These are phyloP conservation scores for Ilex paraguariensis DNA, from an alignment of 305 asterid species.

Conservation along the genomic window DNA sequence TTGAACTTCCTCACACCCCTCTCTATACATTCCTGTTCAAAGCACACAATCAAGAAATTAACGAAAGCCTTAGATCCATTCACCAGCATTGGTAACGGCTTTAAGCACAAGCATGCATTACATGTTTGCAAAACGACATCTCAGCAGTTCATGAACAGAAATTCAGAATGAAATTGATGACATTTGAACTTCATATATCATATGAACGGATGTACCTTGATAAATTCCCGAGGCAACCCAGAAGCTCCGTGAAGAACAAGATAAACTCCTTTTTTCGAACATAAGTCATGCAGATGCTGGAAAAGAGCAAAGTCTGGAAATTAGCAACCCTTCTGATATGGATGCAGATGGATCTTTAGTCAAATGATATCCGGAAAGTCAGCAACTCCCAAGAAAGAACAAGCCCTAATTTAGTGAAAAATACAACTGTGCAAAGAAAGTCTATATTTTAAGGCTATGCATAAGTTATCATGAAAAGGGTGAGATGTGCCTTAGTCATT, in stretches of 20 bases:
- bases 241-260: constrained; percentile 98
- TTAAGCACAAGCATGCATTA: no score
- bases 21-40: constrained; percentile 69
- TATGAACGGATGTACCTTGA: constrained; percentile 46
- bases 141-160: background rate
- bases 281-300: constrained; percentile 70
- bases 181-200: background rate
- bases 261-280: constrained; percentile 63
- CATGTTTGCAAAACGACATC: background rate
- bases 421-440: no score
- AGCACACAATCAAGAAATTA: background rate
- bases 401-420: no score
- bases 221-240: constrained; percentile 69
- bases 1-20: constrained; percentile 85
- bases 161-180: background rate
- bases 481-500: no score
- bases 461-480: no score
- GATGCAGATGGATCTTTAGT: background rate
- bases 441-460: no score
- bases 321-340: background rate
- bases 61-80: no score
- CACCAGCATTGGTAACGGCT: no score
- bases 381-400: no score
- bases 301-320: constrained; percentile 3
- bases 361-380: no score